These are phyloP conservation scores for Erodium trifolium DNA, from an alignment of 441 rosid genomes.

Conservation along the genomic window DNA sequence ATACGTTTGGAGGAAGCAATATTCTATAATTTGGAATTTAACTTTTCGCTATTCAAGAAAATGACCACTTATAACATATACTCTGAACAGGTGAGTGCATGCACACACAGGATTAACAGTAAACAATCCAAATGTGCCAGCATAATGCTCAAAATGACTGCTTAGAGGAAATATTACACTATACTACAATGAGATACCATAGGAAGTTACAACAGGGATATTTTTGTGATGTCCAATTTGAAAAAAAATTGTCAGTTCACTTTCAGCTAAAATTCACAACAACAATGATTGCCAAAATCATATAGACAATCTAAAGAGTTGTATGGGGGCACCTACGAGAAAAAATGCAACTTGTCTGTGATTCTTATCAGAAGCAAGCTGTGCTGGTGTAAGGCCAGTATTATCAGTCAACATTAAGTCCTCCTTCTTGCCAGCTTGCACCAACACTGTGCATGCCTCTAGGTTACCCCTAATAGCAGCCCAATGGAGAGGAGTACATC, in stretches of 20 bases:
- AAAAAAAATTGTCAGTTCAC: not conserved
- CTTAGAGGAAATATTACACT: not conserved
- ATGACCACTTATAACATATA: not conserved
- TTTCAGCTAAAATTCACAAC: not conserved
- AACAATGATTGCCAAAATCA: not conserved
- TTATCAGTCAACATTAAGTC: constrained; percentile 80
- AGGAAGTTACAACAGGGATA: not conserved
- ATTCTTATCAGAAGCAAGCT: constrained; percentile 91
- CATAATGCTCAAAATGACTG: not conserved
- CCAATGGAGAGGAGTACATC: constrained; percentile 97
- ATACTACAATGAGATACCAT: not conserved
- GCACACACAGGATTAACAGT: not conserved
- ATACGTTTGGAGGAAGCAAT: not conserved
- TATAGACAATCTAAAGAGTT: not conserved
- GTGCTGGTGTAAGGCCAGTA: constrained; percentile 91
- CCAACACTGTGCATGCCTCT: constrained; percentile 95
- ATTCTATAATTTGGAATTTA: not conserved
- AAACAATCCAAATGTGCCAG: not conserved
- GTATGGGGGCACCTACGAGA: constrained; percentile 63
- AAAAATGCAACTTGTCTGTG: constrained; percentile 95
- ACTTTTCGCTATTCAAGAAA: not conserved
- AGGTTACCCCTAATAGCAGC: constrained; percentile 94
- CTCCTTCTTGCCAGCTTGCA: constrained; percentile 93
- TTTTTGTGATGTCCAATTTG: not conserved
- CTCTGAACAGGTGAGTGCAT: not conserved